Percentiles rank a stretch among this genome's conserved stretches.
These are phyloP conservation scores for Elongisporangium prolatum DNA, from an alignment of 352 stramenopile genomes.

Conservation along the genomic window DNA sequence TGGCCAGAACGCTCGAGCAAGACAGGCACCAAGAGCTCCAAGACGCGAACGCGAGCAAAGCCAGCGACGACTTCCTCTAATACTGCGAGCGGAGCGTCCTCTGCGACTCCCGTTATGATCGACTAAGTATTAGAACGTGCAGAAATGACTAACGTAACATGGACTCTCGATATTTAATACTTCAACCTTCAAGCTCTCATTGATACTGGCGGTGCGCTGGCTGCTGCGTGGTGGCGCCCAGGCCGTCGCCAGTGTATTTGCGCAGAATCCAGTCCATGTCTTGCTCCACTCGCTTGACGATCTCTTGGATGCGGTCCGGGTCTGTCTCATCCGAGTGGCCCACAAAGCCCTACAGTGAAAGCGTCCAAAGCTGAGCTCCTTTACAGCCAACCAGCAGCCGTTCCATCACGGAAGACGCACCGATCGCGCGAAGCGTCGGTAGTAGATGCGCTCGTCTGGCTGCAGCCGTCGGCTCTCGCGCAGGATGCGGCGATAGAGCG, in stretches of 20 bases:
- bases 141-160: not conserved
- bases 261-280: constrained; percentile 45
- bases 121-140: too few species aligned
- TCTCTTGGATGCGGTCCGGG: constrained; percentile 24
- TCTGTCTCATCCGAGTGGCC: constrained; percentile 29
- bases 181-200: not conserved
- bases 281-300: constrained; percentile 26
- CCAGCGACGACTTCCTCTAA: not conserved
- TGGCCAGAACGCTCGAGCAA: constrained; percentile 63
- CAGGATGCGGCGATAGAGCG: constrained; percentile 44
- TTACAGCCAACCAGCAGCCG: not conserved
- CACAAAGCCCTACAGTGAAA: constrained; percentile 24
- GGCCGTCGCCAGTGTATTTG: constrained; percentile 25
- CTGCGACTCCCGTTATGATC: not conserved
- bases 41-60: constrained; percentile 26
- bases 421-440: constrained; percentile 37
- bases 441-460: constrained; percentile 37
- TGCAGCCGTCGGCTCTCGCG: constrained; percentile 32
- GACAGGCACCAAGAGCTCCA: constrained; percentile 16
- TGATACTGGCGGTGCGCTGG: not conserved
- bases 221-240: not conserved
- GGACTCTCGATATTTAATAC: not conserved
- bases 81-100: not conserved
- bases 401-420: constrained; percentile 5
- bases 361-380: not conserved